Evolutionary conservation across 257 asterid species (phyloP), one percentile per base, ranked within the genome.

Genomic region (Primulina eburnea): DNA sequence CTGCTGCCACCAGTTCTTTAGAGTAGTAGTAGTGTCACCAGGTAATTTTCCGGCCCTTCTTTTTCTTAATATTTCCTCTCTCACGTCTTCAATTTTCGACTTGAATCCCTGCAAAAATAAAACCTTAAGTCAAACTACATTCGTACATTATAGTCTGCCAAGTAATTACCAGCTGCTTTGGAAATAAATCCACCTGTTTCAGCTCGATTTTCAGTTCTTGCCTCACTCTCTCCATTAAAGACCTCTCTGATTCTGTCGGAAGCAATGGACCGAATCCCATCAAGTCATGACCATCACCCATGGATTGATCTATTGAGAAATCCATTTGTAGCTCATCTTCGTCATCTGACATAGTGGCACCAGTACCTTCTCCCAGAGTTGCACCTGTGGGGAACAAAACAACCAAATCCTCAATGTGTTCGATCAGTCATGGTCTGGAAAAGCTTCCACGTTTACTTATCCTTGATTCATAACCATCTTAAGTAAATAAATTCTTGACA

Each of bases 31-130:
- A 7, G 98, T 93, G 82, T 93, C 96, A 57, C 97, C 96, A 0
- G 98, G 98, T 73, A 93, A 72, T 72, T 93, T 93, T 14, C 97
- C 98, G 0, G 98, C 98, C 82, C 98, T 87, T 77, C 98, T 83
- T 77, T 93, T 93, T 34, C 98, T 83, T 52, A 93, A 20, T 73
- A 93, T 93, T 75, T 93, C 98, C 81, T 93, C 98, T 68, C 98
- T 86, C 62, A 93, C 98, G 62, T 90, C 98, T 78, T 87, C 98
- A 59, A 93, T 93, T 78, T 85, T 86, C 7, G 98, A 93, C 75
- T 92, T 93, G 57, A 93, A 93, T 75, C 98, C 98, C 98, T 92
- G 82, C 75, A 71, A 75, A 50, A 3, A 43, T 29, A 57, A 29
- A 6, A 69, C 35, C 43, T 8, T 21, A 29, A 16, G n/a, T 47